phyloP scores from a whole-genome alignment of 2,329 filamentous ascomycete species.

The Bipolaris gigantea region DNA sequence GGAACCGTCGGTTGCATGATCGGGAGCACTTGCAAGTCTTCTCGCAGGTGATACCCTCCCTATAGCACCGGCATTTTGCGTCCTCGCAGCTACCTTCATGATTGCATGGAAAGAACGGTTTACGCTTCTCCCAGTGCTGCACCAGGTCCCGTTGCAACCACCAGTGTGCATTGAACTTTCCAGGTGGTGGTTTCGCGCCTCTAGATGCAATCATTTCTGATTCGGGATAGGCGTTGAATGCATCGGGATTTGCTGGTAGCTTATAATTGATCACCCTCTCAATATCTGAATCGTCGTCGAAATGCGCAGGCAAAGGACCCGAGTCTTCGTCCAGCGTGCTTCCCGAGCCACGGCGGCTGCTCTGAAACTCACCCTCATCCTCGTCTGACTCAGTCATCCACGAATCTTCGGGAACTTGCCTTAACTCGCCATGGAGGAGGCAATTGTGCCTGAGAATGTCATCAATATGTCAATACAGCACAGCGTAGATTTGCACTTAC shows the following conservation, averaged over 20 bases:
- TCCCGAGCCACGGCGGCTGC: conserved; percentile 3
- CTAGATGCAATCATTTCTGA: neutral
- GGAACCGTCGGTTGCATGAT: conserved; percentile 57
- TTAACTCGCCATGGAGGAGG: conserved; percentile 47
- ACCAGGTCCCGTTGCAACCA: conserved; percentile 46
- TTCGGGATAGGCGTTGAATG: conserved; percentile 10
- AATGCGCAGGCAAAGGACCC: conserved; percentile 12
- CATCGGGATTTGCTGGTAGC: conserved; percentile 17
- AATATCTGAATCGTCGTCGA: conserved; percentile 23
- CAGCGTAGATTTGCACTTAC: conserved; percentile 20
- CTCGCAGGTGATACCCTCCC: conserved; percentile 67
- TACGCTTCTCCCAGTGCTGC: conserved; percentile 59
- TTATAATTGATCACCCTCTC: conserved; percentile 34
- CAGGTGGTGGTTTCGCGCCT: conserved; percentile 9
- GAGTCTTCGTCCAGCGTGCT: neutral
- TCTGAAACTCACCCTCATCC: conserved; percentile 7
- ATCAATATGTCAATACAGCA: neutral
- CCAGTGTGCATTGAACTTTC: conserved; percentile 22
- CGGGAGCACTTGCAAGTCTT: conserved; percentile 70
- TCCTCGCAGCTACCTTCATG: conserved; percentile 67
- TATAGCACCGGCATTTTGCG: conserved; percentile 64
- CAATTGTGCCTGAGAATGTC: conserved; percentile 39
- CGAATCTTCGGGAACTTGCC: conserved; percentile 30
- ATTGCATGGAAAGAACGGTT: conserved; percentile 65
- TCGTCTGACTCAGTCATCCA: conserved; percentile 9